Base-by-base conservation (phyloP, 2,329 filamentous ascomycete genomes). In the Hymenotorrendiella dingleyae region DNA sequence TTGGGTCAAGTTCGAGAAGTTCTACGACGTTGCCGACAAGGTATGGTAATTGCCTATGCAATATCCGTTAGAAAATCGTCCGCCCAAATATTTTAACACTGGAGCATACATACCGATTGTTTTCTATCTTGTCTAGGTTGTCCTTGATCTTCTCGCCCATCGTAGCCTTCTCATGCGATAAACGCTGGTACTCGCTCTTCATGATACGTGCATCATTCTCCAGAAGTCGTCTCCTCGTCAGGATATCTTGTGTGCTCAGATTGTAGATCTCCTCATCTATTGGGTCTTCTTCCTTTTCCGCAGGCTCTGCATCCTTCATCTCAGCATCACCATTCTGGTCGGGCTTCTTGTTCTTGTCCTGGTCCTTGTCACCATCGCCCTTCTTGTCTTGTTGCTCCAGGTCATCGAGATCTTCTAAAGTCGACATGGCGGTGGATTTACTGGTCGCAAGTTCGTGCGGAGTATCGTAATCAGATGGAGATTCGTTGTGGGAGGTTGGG, bases 71-170 rank as follows among this genome's bases (percentile, higher is more conserved):
- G 20, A 28, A 24, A 36, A 34, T 33, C 10, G 21, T 19, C 29
- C 32, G 3, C 10, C 16, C 21, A 28, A 43, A 12, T 4, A 6
- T 16, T 2, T 35, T 20, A 21, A 10, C 12, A 46, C 30, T 38
- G 38, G 9, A 4, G 38, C 27, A 42, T 34, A 56, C 74, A 54
- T 72, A 94, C 90, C 89, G 80, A 73, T 98, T 98, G 70, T 98
- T 97, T 55, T 94, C 90, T 61, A 98, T 98, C 79, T 98, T 98
- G 57, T 98, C 94, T 60, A 87, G 71, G 62, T 98, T 98, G 64
- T 98, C 93, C 76, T 96, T 97, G 67, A 98, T 97, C 74, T 96
- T 97, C 67, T 97, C 91, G 45, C 82, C 82, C 93, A 98, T 98
- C 36, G 87, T 83, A 37, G 84, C 81, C 71, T 95, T 95, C 70